Evolutionary conservation across 1,284 basidiomycete genomes (phyloP).

Genomic region (Sanghuangporus baumii): DNA sequence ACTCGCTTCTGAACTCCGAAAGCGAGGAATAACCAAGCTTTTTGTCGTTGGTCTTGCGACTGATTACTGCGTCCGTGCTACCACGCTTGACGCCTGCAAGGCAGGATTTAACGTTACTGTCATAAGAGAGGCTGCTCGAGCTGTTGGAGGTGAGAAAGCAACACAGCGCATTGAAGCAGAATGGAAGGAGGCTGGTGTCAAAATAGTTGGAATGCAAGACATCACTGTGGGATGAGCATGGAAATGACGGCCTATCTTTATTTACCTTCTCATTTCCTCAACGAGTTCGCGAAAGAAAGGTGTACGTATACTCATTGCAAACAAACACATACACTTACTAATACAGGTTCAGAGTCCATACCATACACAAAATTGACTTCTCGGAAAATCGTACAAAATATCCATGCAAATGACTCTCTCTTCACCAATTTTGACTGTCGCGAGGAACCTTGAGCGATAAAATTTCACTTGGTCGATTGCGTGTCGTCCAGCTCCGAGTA

Average conservation of each 20-base stretch:
- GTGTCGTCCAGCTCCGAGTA: constrained; percentile 7
- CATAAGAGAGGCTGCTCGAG: constrained; percentile 13
- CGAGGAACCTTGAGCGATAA: neutral
- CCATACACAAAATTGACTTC: neutral
- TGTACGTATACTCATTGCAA: too few relatives aligned
- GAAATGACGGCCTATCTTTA: neutral
- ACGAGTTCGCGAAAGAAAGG: too few relatives aligned
- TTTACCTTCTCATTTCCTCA: too few relatives aligned
- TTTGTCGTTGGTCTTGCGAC: constrained; percentile 19
- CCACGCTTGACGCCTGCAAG: constrained; percentile 13
- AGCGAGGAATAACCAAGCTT: constrained; percentile 7
- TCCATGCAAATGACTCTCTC: neutral
- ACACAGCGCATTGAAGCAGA: neutral
- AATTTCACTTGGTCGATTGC: neutral
- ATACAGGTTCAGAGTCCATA: neutral
- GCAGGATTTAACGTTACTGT: constrained; percentile 11
- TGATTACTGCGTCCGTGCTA: constrained; percentile 20
- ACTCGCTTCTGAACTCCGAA: constrained; percentile 7
- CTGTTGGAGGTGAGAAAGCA: constrained; percentile 14
- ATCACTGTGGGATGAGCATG: neutral
- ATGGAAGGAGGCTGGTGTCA: neutral
- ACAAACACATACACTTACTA: neutral
- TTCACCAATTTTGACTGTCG: neutral
- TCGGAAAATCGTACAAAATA: neutral
- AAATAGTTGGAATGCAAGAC: constrained; percentile 6